Evolutionary conservation across 441 rosid genomes (phyloP).

Genomic region (Populus hybrid): DNA sequence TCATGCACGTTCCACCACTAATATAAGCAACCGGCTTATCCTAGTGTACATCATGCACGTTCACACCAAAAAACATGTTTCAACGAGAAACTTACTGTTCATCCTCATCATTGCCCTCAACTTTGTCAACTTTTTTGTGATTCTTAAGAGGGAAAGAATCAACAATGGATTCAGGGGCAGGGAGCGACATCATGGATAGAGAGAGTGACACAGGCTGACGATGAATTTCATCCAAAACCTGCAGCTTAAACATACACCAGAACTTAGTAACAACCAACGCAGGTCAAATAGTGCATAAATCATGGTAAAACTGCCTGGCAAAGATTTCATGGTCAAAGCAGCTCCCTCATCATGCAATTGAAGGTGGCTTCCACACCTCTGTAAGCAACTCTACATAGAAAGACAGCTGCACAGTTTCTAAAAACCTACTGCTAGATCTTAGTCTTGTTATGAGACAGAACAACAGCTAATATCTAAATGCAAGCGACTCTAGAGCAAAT

Average conservation of each 20-base stretch:
- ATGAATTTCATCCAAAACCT: constrained; percentile 81
- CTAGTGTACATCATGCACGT: not conserved
- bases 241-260: constrained; percentile 15
- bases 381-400: not conserved
- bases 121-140: constrained; percentile 37
- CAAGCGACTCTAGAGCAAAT: not conserved
- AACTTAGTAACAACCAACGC: not conserved
- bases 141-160: constrained; percentile 59
- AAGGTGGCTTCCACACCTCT: not conserved
- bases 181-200: constrained; percentile 45
- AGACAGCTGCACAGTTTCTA: not conserved
- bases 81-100: constrained; percentile 49
- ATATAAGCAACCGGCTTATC: not conserved
- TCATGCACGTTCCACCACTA: not conserved
- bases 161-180: constrained; percentile 69
- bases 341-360: not conserved
- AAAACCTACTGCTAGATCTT: not conserved
- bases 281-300: not conserved
- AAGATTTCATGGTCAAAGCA: not conserved
- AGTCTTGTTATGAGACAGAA: not conserved
- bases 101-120: constrained; percentile 27
- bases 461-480: not conserved
- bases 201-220: constrained; percentile 54
- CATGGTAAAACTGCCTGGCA: not conserved
- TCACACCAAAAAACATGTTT: not conserved